Evolutionary conservation across 2,329 filamentous ascomycete species (phyloP).

Genomic region (Cercospora sesami): DNA sequence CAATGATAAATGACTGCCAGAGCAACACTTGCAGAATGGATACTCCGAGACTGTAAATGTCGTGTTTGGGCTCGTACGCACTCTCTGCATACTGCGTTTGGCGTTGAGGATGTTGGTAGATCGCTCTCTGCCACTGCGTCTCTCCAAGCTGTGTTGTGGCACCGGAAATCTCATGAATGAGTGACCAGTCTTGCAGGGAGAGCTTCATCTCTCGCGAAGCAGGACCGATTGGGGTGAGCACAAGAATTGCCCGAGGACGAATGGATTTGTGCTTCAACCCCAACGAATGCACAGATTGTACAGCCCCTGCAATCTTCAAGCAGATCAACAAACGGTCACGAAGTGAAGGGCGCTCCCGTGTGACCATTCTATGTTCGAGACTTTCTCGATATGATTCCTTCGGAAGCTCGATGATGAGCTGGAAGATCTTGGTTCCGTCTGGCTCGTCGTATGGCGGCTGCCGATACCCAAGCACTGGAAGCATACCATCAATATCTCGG

Average conservation of each 20-base stretch:
- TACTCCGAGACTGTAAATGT: neutral
- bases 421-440: neutral
- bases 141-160: neutral
- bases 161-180: neutral
- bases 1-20: neutral
- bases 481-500: neutral
- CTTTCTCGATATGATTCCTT: neutral
- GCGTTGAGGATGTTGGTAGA: neutral
- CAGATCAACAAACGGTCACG: neutral
- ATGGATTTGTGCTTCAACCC: neutral
- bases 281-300: neutral
- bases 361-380: neutral
- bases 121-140: neutral
- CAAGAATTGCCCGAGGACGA: neutral
- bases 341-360: neutral
- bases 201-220: neutral
- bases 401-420: neutral
- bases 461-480: neutral
- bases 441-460: neutral
- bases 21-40: neutral
- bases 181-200: neutral
- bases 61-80: neutral
- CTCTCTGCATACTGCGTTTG: neutral
- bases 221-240: neutral
- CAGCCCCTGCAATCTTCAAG: neutral